Evolutionary conservation across 371 early-diverging fungal genomes (phyloP), one percentile per base, ranked within the genome.

Genomic region (Paraphysoderma sedebokerense): DNA sequence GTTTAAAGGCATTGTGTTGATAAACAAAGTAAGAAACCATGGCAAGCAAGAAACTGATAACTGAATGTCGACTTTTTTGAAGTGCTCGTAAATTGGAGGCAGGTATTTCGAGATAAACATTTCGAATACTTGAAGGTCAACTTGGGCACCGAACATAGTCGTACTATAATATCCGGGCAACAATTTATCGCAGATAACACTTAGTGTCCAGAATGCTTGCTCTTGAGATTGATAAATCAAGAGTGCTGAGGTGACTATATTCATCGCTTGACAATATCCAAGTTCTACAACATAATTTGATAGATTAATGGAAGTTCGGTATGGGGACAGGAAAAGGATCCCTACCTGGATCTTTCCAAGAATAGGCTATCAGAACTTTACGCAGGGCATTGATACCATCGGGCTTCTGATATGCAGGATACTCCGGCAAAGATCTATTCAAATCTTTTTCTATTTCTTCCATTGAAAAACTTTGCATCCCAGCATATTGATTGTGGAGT

Each of bases 251-350:
- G 88, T 87, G 2, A 96, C 84, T 58, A 96, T 89, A 60, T 96
- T 96, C 98, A 97, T 97, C 0, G 98, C 96, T 61, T 97, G 96
- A 59, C 96, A 95, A 62, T 97, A 97, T 12, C 98, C 98, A 20
- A 97, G 73, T 56, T 89, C 90, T 40, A 20, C 38, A 38, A n/a
- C 36, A 3, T 19, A 5, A 36, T 5, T 22, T n/a, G n/a, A 5
- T 17, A 20, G 5, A n/a, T 30, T 8, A 11, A 19, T 23, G 24
- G n/a, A 2, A 6, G 9, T 35, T 5, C 27, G 5, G 40, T 22
- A 11, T 15, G 19, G 34, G 12, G 34, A 34, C 13, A 34, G n/a
- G n/a, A 34, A 34, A 34, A 34, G 3, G 23, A 37, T 20, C 9
- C 40, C 26, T 19, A 40, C 40, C 40, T 0, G 85, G 80, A 48